Percentiles rank a stretch among this genome's conserved stretches.
Evolutionary conservation across 2,329 filamentous ascomycete species (phyloP).

Genomic region (Pseudogymnoascus sp.): DNA sequence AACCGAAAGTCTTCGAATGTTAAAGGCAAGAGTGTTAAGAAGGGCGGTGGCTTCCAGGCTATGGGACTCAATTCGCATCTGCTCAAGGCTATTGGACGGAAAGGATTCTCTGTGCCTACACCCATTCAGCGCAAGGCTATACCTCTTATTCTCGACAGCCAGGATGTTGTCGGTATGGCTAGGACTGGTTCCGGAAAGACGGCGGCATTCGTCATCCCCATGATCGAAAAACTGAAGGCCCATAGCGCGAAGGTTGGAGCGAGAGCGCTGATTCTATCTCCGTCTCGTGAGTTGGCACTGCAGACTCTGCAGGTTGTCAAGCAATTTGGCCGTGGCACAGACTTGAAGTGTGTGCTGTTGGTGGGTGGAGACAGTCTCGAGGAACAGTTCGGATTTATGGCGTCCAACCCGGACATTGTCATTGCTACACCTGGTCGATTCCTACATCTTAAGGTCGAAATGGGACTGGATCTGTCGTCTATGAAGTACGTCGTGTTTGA

Average conservation of each 20-base stretch:
- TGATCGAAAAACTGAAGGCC: conserved; percentile 87
- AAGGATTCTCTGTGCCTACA: conserved; percentile 92
- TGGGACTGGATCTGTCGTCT: conserved; percentile 83
- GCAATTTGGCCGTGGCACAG: conserved; percentile 82
- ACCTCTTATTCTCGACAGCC: conserved; percentile 76
- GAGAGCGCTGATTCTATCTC: conserved; percentile 80
- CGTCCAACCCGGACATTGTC: conserved; percentile 90
- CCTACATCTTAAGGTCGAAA: conserved; percentile 93
- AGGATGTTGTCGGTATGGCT: conserved; percentile 98
- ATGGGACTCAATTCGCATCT: conserved; percentile 84
- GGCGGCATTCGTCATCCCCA: conserved; percentile 93
- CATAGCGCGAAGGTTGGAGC: conserved; percentile 84
- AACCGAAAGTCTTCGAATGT: conserved; percentile 78
- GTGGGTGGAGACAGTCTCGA: conserved; percentile 94
- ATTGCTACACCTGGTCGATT: conserved; percentile 97
- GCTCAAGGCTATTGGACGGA: conserved; percentile 82
- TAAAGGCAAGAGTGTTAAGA: conserved; percentile 82
- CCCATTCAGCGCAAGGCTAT: conserved; percentile 97
- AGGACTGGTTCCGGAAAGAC: conserved; percentile 98
- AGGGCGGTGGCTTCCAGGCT: conserved; percentile 91
- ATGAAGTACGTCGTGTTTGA: conserved; percentile 95
- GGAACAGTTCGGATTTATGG: conserved; percentile 90
- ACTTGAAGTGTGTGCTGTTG: conserved; percentile 80
- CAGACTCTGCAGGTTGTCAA: conserved; percentile 96
- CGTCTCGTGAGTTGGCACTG: conserved; percentile 85